Evolutionary conservation across 441 rosid genomes (phyloP).

Genomic region (Euphorbia schlechtendalii): DNA sequence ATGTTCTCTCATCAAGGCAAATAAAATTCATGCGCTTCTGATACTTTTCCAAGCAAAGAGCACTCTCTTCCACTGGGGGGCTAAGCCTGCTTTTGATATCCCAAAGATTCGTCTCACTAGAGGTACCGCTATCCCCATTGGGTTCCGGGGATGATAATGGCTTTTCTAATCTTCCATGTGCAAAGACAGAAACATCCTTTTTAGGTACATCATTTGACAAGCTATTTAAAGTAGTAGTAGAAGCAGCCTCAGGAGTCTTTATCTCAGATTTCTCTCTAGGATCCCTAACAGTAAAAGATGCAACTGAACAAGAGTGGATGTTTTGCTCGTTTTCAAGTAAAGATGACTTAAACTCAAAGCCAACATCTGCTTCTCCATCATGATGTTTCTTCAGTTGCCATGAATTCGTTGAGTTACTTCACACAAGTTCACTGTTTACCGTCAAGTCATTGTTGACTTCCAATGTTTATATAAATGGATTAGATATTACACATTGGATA

Average conservation of each 20-base stretch:
- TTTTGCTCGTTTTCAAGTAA: constrained; percentile 35
- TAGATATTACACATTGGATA: constrained; percentile 9
- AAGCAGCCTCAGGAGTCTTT: constrained; percentile 26
- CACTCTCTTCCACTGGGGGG: constrained; percentile 60
- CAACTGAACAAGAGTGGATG: constrained; percentile 35
- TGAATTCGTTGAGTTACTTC: constrained; percentile 36
- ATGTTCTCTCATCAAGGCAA: constrained; percentile 43
- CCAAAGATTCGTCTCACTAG: constrained; percentile 43
- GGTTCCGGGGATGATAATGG: constrained; percentile 19
- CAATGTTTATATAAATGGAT: constrained; percentile 10
- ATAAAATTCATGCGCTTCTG: constrained; percentile 41
- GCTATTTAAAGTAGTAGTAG: constrained; percentile 13
- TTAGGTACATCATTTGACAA: constrained; percentile 25
- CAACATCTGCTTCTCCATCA: constrained; percentile 21
- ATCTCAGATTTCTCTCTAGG: constrained; percentile 42
- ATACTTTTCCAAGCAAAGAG: constrained; percentile 57
- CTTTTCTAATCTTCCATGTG: constrained; percentile 21
- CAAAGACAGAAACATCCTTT: constrained; percentile 17
- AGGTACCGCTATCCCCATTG: constrained; percentile 23
- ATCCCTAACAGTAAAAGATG: constrained; percentile 48
- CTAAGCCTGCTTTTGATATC: constrained; percentile 39
- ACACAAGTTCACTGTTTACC: constrained; percentile 19
- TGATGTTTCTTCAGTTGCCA: constrained; percentile 36
- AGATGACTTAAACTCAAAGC: constrained; percentile 17
- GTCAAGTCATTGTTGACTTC: constrained; percentile 15